A percentile compares a stretch with the other conserved stretches of the same genome.
Evolutionary conservation across 1,284 basidiomycete species (phyloP).

Genomic region (Bondarzewia mesenterica): DNA sequence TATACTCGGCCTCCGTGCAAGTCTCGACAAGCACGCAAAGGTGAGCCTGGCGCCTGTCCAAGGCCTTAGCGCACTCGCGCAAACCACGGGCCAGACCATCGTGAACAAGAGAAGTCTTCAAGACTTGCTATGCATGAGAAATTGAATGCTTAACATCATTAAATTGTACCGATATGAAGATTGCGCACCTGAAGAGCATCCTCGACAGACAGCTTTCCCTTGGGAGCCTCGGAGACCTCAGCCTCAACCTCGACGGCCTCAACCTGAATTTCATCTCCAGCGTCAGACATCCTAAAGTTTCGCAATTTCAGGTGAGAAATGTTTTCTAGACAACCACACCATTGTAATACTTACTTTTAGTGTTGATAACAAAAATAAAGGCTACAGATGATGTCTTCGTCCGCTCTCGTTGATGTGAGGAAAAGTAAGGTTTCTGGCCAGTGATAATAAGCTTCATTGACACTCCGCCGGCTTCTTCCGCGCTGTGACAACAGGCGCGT

Average conservation of each 20-base stretch:
- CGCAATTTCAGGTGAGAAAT: background rate
- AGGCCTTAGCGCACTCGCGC: constrained; percentile 95
- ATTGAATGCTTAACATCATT: background rate
- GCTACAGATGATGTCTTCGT: constrained; percentile 69
- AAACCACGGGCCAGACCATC: constrained; percentile 98
- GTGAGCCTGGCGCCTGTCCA: constrained; percentile 98
- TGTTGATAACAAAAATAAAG: constrained; percentile 22
- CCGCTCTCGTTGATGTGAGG: constrained; percentile 80
- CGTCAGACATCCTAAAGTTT: constrained; percentile 84
- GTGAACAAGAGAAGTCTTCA: constrained; percentile 95
- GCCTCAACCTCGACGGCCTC: constrained; percentile 68
- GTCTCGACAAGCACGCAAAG: constrained; percentile 99
- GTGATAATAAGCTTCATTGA: constrained; percentile 22
- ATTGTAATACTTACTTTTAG: constrained; percentile 35
- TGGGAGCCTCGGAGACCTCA: constrained; percentile 82
- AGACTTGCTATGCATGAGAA: constrained; percentile 57
- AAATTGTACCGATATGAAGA: constrained; percentile 1
- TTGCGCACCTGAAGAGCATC: constrained; percentile 86
- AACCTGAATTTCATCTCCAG: constrained; percentile 90
- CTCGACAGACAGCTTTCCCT: constrained; percentile 95
- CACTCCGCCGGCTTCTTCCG: constrained; percentile 38
- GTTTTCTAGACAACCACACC: background rate
- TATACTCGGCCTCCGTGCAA: constrained; percentile 98
- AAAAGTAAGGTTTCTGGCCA: constrained; percentile 36
- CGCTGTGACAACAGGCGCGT: background rate